Evolutionary conservation across 176 grass and related monocot genomes (phyloP).

Genomic region (Areca catechu): DNA sequence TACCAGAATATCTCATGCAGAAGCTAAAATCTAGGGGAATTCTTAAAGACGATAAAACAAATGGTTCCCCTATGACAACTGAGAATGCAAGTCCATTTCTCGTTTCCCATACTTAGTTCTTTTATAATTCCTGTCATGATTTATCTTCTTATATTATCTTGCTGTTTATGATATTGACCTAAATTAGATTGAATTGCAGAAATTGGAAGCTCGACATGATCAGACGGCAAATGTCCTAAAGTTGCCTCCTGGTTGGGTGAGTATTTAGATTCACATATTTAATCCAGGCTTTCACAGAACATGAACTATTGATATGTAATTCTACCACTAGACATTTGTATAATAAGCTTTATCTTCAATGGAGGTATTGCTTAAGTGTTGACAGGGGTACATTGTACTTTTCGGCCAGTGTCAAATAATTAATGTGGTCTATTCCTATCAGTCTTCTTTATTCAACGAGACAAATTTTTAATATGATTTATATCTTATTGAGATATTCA

Average conservation of each 20-base stretch:
- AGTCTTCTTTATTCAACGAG: no score
- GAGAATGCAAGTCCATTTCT: conserved; percentile 44
- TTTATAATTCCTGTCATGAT: not conserved
- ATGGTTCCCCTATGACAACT: conserved; percentile 18
- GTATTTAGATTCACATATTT: conserved; percentile 1
- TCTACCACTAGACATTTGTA: no score
- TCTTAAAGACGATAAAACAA: conserved; percentile 54
- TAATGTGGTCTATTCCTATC: no score
- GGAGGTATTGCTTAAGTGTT: no score
- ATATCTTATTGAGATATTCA: no score
- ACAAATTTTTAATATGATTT: no score
- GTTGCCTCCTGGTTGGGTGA: conserved; percentile 78
- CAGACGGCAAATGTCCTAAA: conserved; percentile 19
- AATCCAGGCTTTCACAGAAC: no score
- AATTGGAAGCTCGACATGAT: conserved; percentile 26
- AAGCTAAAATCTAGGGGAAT: conserved; percentile 77
- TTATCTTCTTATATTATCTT: conserved; percentile 13
- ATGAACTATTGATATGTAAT: no score
- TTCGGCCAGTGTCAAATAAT: no score
- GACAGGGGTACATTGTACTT: no score
- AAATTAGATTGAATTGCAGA: conserved; percentile 28
- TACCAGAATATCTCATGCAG: conserved; percentile 83
- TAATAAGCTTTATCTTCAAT: no score
- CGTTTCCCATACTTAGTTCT: not conserved
- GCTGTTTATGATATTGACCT: conserved; percentile 5